Percentiles rank a stretch among this genome's conserved stretches.
Conservation (phyloP, 768 basidiomycete genomes). For the Melanogaster broomeanus region DNA sequence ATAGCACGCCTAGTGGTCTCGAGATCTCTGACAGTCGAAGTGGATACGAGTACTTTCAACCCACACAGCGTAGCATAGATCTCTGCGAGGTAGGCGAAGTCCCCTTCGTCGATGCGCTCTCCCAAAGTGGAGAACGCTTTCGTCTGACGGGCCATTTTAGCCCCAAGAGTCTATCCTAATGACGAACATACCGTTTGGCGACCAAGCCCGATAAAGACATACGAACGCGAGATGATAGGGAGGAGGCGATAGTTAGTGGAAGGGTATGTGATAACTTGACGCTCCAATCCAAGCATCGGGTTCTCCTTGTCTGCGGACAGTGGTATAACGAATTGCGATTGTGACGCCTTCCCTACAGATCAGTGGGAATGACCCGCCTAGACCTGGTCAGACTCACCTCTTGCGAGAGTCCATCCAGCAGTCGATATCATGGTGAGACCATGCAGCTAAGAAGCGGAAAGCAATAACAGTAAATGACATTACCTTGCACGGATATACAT, state of each 20-base stretch:
- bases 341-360: slow-evolving; percentile 46
- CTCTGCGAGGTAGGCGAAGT: slow-evolving; percentile 66
- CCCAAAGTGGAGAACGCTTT: slow-evolving; percentile 52
- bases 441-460: not conserved
- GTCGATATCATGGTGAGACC: slow-evolving; percentile 57
- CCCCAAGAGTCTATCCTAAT: not conserved
- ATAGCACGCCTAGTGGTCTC: slow-evolving; percentile 69
- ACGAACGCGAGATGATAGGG: slow-evolving; percentile 67
- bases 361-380: not conserved
- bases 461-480: not conserved
- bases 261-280: slow-evolving; percentile 71
- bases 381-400: slow-evolving; percentile 42
- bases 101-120: slow-evolving; percentile 50
- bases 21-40: slow-evolving; percentile 53
- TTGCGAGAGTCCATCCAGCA: slow-evolving; percentile 66
- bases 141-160: slow-evolving; percentile 35
- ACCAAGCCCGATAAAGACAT: slow-evolving; percentile 71
- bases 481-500: no score
- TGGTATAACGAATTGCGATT: slow-evolving; percentile 70
- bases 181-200: slow-evolving; percentile 50
- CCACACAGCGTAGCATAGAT: slow-evolving; percentile 72
- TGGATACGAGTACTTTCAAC: slow-evolving; percentile 61
- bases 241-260: slow-evolving; percentile 72
- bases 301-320: slow-evolving; percentile 70
- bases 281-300: slow-evolving; percentile 53